phyloP scores from a whole-genome alignment of 1,284 basidiomycete species.

The Anthracocystis walkeri region DNA sequence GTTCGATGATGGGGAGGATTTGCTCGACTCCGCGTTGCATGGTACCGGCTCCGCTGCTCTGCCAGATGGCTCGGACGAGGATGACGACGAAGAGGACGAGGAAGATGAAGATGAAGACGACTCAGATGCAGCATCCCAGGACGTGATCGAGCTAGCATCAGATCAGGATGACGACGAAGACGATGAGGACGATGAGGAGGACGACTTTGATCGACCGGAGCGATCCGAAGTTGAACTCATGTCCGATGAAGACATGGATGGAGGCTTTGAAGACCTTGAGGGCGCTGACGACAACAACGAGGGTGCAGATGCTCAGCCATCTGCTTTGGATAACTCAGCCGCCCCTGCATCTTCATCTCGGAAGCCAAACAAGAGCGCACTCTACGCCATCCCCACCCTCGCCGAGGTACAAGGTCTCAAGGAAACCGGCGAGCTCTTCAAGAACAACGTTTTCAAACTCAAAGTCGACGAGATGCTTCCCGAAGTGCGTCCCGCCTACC shows the following conservation, averaged over 20 bases:
- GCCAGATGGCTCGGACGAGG: slow-evolving; percentile 48
- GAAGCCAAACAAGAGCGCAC: slow-evolving; percentile 50
- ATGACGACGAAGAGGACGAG: slow-evolving; percentile 54
- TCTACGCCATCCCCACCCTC: slow-evolving; percentile 72
- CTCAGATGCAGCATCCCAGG: slow-evolving; percentile 30
- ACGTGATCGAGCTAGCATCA: slow-evolving; percentile 35
- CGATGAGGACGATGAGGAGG: slow-evolving; percentile 37
- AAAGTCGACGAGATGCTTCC: slow-evolving; percentile 74
- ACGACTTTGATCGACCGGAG: slow-evolving; percentile 49
- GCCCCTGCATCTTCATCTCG: slow-evolving; percentile 33
- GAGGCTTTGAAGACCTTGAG: slow-evolving; percentile 65
- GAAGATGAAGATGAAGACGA: slow-evolving; percentile 26
- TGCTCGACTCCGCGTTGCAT: slow-evolving; percentile 44
- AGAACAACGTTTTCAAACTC: slow-evolving; percentile 85
- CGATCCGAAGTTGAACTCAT: slow-evolving; percentile 43
- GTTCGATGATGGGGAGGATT: slow-evolving; percentile 62
- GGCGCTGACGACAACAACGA: slow-evolving; percentile 46
- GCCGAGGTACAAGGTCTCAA: slow-evolving; percentile 81
- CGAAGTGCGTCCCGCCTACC: slow-evolving; percentile 54
- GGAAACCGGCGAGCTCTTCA: slow-evolving; percentile 82
- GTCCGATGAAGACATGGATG: slow-evolving; percentile 67
- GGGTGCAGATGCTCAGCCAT: slow-evolving; percentile 12
- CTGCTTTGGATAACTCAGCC: background rate
- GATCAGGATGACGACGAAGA: slow-evolving; percentile 37
- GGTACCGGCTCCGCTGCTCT: slow-evolving; percentile 48